Conservation (phyloP, 2,329 filamentous ascomycete species). For the Emericellopsis atlantica region DNA sequence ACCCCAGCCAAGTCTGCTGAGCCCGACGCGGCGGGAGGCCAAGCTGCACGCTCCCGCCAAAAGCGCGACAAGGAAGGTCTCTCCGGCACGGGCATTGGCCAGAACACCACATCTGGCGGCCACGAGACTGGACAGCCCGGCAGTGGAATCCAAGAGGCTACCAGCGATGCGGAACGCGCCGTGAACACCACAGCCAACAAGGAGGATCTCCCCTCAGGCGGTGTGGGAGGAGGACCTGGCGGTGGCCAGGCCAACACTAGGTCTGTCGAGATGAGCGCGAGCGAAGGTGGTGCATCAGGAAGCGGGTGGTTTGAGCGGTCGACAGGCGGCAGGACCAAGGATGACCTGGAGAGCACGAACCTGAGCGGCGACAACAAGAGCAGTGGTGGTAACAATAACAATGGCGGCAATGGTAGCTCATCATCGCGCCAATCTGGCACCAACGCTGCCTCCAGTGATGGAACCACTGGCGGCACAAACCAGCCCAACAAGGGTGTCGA, state of each 20-base stretch:
- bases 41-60: constrained; percentile 9
- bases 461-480: neutral
- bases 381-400: neutral
- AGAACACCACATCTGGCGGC: constrained; percentile 15
- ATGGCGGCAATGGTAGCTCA: neutral
- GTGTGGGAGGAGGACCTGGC: constrained; percentile 17
- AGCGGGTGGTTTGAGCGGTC: neutral
- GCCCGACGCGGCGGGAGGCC: neutral
- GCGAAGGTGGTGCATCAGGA: no score
- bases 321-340: constrained; percentile 4
- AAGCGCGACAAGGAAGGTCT: constrained; percentile 16
- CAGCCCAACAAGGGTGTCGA: no score
- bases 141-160: constrained; percentile 4
- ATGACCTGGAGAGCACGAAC: neutral
- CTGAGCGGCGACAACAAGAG: neutral
- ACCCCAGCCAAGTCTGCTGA: constrained; percentile 1
- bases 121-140: constrained; percentile 12
- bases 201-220: constrained; percentile 19
- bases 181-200: constrained; percentile 10
- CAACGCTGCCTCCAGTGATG: neutral
- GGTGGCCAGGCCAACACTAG: constrained; percentile 14
- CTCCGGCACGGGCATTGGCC: constrained; percentile 17
- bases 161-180: constrained; percentile 7
- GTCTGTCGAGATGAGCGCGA: constrained; percentile 10
- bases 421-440: neutral